These are phyloP conservation scores for Erodium trifolium DNA, from an alignment of 441 rosid genomes.

Conservation along the genomic window DNA sequence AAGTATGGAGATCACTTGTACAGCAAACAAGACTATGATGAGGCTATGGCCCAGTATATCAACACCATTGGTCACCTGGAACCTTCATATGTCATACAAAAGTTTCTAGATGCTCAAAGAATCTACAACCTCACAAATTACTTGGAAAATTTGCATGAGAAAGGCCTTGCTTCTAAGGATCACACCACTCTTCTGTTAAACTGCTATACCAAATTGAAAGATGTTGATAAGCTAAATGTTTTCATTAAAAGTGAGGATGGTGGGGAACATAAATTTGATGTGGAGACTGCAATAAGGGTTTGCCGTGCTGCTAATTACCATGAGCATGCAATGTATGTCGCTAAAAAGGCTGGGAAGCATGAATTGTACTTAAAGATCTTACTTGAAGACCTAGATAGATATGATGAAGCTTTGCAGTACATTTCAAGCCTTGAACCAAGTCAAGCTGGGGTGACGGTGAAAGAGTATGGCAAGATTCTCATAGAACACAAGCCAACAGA, in stretches of 20 bases:
- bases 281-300: slow-evolving; percentile 96
- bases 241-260: slow-evolving; percentile 90
- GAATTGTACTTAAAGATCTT: slow-evolving; percentile 90
- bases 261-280: slow-evolving; percentile 92
- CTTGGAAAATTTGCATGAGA: slow-evolving; percentile 88
- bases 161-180: slow-evolving; percentile 95
- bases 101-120: slow-evolving; percentile 96
- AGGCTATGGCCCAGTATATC: slow-evolving; percentile 93
- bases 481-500: slow-evolving; percentile 82
- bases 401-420: slow-evolving; percentile 84
- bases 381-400: slow-evolving; percentile 91
- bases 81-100: slow-evolving; percentile 96
- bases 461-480: slow-evolving; percentile 96
- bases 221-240: slow-evolving; percentile 79
- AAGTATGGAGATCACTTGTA: slow-evolving; percentile 96
- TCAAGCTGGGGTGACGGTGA: slow-evolving; percentile 89
- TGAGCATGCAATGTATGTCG: slow-evolving; percentile 98
- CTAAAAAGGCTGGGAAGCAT: slow-evolving; percentile 94
- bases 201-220: slow-evolving; percentile 94
- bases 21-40: slow-evolving; percentile 87
- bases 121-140: slow-evolving; percentile 95
- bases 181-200: slow-evolving; percentile 93
- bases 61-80: slow-evolving; percentile 90
- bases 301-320: slow-evolving; percentile 97
- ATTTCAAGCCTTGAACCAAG: slow-evolving; percentile 89